These are phyloP conservation scores for Lachnellula hyalina DNA, from an alignment of 2,329 filamentous ascomycete species.

Conservation along the genomic window DNA sequence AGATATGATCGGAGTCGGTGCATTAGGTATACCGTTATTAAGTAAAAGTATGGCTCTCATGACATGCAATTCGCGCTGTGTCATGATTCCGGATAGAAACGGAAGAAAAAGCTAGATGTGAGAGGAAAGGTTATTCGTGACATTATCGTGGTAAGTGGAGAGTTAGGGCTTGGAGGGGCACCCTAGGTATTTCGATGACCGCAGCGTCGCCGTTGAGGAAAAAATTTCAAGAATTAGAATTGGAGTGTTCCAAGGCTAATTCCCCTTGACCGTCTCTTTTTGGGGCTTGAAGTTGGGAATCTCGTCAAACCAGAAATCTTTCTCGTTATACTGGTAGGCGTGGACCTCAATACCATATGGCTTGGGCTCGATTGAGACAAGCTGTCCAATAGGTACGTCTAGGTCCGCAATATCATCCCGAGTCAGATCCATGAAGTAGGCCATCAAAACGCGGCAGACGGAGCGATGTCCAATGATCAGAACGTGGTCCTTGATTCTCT, in stretches of 20 bases:
- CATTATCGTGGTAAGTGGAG: neutral
- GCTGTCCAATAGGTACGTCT: slow-evolving; percentile 86
- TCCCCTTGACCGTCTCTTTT: slow-evolving; percentile 37
- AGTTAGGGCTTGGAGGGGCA: neutral
- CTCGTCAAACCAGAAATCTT: slow-evolving; percentile 75
- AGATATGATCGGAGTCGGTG: too few relatives aligned
- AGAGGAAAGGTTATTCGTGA: neutral
- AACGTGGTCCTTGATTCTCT: slow-evolving; percentile 94
- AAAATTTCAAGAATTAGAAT: neutral
- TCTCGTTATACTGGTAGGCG: slow-evolving; percentile 83
- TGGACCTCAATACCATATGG: slow-evolving; percentile 97
- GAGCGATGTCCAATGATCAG: slow-evolving; percentile 90
- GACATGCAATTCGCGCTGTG: neutral
- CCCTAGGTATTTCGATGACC: neutral
- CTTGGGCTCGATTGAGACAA: slow-evolving; percentile 94
- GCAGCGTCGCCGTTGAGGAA: neutral
- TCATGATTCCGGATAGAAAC: neutral
- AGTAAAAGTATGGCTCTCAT: too few relatives aligned
- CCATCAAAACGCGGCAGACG: slow-evolving; percentile 84
- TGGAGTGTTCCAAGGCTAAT: slow-evolving; percentile 6
- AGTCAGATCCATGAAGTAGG: slow-evolving; percentile 92
- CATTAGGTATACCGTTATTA: too few relatives aligned
- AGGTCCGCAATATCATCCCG: slow-evolving; percentile 89
- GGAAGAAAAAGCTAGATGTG: neutral
- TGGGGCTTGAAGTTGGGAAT: slow-evolving; percentile 77